Percentiles rank a stretch among this genome's conserved stretches.
Conservation (phyloP, 2,329 filamentous ascomycete species). For the Karstenula rhodostoma region DNA sequence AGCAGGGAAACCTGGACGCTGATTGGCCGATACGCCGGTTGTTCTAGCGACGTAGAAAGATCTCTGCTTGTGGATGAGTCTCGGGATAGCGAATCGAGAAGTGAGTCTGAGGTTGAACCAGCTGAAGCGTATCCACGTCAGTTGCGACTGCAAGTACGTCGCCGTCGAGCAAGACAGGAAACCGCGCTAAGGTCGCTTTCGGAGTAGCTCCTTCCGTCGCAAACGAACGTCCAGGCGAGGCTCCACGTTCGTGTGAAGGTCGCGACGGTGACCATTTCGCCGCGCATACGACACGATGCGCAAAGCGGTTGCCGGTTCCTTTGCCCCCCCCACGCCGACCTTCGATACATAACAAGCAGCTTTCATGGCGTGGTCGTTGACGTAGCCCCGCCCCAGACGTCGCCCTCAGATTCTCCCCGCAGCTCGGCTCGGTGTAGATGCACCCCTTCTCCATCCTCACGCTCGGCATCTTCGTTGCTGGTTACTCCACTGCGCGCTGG, state of each 20-base stretch:
- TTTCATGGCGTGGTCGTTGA: background rate
- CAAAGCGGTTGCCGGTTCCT: background rate
- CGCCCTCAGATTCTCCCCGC: background rate
- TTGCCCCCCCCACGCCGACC: background rate
- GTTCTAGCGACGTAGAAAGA: background rate
- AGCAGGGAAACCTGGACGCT: conserved; percentile 8
- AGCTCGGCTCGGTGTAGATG: conserved; percentile 67
- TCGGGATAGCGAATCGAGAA: background rate
- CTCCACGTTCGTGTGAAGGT: conserved; percentile 3
- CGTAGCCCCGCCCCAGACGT: background rate
- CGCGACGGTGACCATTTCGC: background rate
- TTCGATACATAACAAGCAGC: background rate
- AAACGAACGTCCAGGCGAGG: background rate
- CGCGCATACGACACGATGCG: conserved; percentile 11
- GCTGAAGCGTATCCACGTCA: background rate
- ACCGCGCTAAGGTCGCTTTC: background rate
- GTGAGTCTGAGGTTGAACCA: background rate
- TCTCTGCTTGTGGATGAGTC: background rate
- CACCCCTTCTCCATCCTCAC: conserved; percentile 97
- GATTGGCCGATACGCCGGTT: conserved; percentile 15
- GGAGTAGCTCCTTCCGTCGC: background rate
- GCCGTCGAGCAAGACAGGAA: background rate
- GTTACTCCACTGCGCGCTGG: conserved; percentile 99
- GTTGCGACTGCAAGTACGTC: background rate
- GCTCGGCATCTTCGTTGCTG: conserved; percentile 97